Evolutionary conservation across 2,329 filamentous ascomycete genomes (phyloP), one percentile per base, ranked within the genome.

Genomic region (Hypoxylon sp.): DNA sequence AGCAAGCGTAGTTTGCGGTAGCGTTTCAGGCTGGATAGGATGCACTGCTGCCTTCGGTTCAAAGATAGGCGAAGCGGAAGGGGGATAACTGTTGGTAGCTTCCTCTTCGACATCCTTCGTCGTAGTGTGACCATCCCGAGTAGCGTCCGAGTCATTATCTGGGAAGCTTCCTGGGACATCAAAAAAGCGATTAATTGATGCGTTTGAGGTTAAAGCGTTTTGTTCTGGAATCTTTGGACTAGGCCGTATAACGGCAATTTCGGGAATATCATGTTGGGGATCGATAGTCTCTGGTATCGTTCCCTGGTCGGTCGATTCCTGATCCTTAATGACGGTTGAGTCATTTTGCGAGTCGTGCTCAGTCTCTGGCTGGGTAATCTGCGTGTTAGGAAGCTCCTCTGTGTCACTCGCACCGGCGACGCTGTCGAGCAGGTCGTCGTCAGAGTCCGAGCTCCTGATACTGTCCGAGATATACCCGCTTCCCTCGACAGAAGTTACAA

Each of bases 401-500:
- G 57, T 56, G 33, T 72, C 64, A 30, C 65, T 70, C 2, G 61
- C 59, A 4, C 49, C 65, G 14, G 38, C 57, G 14, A 70, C 22
- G 36, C 52, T 68, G 4, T 71, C 64, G 9, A 58, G 54, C 5
- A 74, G 70, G 4, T 76, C 75, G 38, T 78, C 74, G 49, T 83
- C 79, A 49, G 77, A 80, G 18, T 81, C 79, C 2, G 79, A 78
- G 58, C 77, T 78, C 51, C 74, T 77, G 28, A 82, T 80, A 46
- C 83, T 87, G 62, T 91, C 87, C 12, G 89, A 91, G 12, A 82
- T 78, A 68, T 91, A 89, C 1, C 87, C 89, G 58, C 79, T 85
- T 8, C 86, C 87, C 73, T 93, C 90, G 16, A 90, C 85, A 1
- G 89, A 89, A 0, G 89, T 91, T 11, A 92, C 88, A 14, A 92